Percentiles rank a stretch among this genome's conserved stretches.
These are phyloP conservation scores for Sporisorium exsertum DNA, from an alignment of 1,284 basidiomycete species.

Conservation along the genomic window DNA sequence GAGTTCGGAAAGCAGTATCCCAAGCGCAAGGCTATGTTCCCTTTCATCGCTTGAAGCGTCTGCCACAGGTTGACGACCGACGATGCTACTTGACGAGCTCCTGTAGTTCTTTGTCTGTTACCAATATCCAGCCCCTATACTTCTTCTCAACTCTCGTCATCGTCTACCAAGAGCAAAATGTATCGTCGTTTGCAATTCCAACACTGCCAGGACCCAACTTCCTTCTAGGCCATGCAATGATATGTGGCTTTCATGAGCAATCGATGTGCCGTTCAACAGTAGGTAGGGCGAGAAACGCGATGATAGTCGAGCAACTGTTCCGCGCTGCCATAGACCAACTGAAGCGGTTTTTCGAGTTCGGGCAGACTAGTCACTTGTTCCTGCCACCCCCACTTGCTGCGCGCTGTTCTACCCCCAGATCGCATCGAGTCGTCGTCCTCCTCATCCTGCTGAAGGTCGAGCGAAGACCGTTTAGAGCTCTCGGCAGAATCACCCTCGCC, in stretches of 20 bases:
- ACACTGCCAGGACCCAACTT: not conserved
- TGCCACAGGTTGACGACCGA: no score
- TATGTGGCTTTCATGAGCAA: not conserved
- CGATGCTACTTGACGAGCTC: no score
- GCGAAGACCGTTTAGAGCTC: constrained; percentile 3
- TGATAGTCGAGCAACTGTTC: constrained; percentile 64
- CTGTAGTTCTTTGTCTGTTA: no score
- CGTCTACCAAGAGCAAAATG: not conserved
- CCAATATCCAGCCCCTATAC: no score
- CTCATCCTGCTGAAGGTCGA: constrained; percentile 1
- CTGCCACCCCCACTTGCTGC: constrained; percentile 32
- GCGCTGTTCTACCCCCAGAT: not conserved
- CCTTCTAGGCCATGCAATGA: not conserved
- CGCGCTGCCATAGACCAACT: constrained; percentile 57
- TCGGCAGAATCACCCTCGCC: constrained; percentile 10
- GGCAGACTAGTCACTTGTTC: constrained; percentile 43
- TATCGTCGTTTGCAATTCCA: not conserved
- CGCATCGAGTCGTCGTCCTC: constrained; percentile 37
- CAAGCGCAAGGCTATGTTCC: constrained; percentile 83
- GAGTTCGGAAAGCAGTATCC: constrained; percentile 89
- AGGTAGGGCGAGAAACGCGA: constrained; percentile 57
- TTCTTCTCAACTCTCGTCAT: no score
- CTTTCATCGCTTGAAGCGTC: constrained; percentile 73
- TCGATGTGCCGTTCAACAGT: constrained; percentile 37
- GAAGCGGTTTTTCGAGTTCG: constrained; percentile 53